Percentiles rank a stretch among this genome's conserved stretches.
phyloP scores from a whole-genome alignment of 2,329 filamentous ascomycete genomes.

The Pestalotiopsis sp. region DNA sequence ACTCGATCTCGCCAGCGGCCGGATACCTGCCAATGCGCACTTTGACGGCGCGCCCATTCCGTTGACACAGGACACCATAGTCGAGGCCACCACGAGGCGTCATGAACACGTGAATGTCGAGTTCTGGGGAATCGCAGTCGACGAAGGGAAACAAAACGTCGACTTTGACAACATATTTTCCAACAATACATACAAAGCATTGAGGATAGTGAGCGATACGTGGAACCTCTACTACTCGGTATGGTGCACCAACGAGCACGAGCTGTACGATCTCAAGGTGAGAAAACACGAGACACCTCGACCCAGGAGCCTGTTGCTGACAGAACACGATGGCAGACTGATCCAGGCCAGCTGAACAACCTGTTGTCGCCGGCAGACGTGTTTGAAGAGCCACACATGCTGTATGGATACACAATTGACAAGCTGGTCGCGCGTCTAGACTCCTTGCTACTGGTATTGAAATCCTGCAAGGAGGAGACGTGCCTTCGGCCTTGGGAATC shows the following conservation, averaged over 20 bases:
- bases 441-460: constrained; percentile 60
- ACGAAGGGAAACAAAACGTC: not conserved
- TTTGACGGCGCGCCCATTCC: constrained; percentile 10
- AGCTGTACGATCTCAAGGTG: constrained; percentile 65
- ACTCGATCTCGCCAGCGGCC: constrained; percentile 33
- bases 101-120: constrained; percentile 48
- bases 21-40: constrained; percentile 24
- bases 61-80: constrained; percentile 9
- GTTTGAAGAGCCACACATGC: too few species aligned
- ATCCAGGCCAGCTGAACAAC: constrained; percentile 56
- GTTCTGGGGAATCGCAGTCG: constrained; percentile 30
- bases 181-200: constrained; percentile 47
- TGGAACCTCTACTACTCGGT: constrained; percentile 42
- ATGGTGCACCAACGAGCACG: constrained; percentile 69
- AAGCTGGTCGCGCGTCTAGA: constrained; percentile 56
- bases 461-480: constrained; percentile 57
- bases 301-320: not conserved
- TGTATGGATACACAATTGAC: constrained; percentile 20
- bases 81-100: constrained; percentile 10
- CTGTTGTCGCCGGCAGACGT: constrained; percentile 21
- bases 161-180: not conserved
- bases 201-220: constrained; percentile 36
- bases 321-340: constrained; percentile 36
- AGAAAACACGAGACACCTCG: not conserved
- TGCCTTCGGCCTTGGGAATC: constrained; percentile 60